phyloP scores from a whole-genome alignment of 805 yeast genomes.

The Cyberlindnera bimundalis region DNA sequence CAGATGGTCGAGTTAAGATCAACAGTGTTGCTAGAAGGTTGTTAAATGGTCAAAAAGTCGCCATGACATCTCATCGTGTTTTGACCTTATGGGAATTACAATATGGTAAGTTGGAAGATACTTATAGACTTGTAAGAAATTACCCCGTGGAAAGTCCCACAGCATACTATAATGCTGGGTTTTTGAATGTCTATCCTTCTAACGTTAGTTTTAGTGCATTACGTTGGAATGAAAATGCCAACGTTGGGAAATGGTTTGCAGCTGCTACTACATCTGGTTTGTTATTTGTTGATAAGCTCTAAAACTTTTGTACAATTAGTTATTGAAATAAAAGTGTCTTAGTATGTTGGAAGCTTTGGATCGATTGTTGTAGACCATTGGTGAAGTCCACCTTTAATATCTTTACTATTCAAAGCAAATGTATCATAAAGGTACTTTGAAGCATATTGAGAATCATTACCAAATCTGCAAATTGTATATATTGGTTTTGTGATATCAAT shows the following conservation, averaged over 20 bases:
- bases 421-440: slow-evolving; percentile 51
- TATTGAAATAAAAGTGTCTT: too few relatives aligned
- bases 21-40: slow-evolving; percentile 38
- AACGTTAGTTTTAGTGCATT: slow-evolving; percentile 46
- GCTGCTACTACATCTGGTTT: slow-evolving; percentile 52
- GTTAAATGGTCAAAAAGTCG: slow-evolving; percentile 33
- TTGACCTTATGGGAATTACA: slow-evolving; percentile 38
- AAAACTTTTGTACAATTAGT: too few relatives aligned
- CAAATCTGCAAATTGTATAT: slow-evolving; percentile 76
- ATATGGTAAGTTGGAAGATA: slow-evolving; percentile 35
- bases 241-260: slow-evolving; percentile 47
- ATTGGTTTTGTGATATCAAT: slow-evolving; percentile 36
- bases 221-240: slow-evolving; percentile 54
- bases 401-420: slow-evolving; percentile 50
- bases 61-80: slow-evolving; percentile 28
- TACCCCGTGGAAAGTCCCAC: slow-evolving; percentile 34
- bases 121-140: slow-evolving; percentile 39
- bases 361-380: slow-evolving; percentile 66
- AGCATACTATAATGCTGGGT: slow-evolving; percentile 26
- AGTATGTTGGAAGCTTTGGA: slow-evolving; percentile 59
- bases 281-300: slow-evolving; percentile 31
- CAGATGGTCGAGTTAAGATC: slow-evolving; percentile 46
- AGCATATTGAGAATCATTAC: slow-evolving; percentile 88
- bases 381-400: slow-evolving; percentile 74
- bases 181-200: slow-evolving; percentile 41